A percentile compares a stretch with the other conserved stretches of the same genome.
phyloP scores from a whole-genome alignment of 1,284 basidiomycete species.

The Phaffia rhodozyma region DNA sequence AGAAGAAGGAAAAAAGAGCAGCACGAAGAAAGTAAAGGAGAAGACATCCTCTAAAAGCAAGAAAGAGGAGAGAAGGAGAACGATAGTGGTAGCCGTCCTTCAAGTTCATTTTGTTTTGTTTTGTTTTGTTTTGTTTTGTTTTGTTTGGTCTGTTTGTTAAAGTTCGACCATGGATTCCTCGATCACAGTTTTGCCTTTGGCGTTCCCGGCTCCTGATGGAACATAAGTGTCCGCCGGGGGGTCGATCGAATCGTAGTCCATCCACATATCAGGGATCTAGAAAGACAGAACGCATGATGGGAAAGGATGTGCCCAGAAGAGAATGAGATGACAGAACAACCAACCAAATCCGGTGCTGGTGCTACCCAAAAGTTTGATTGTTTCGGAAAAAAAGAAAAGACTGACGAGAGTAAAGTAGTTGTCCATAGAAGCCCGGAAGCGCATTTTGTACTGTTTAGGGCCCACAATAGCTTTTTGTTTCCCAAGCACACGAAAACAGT shows the following conservation, averaged over 20 bases:
- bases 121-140: too few relatives aligned
- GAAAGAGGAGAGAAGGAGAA: not conserved
- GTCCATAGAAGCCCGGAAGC: constrained; percentile 86
- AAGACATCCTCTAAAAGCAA: not conserved
- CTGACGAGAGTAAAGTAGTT: constrained; percentile 72
- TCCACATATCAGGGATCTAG: constrained; percentile 72
- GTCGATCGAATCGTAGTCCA: constrained; percentile 47
- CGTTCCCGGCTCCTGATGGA: not conserved
- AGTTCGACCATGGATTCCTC: not conserved
- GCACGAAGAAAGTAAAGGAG: not conserved
- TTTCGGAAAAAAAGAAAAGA: not conserved
- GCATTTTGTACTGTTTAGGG: constrained; percentile 56
- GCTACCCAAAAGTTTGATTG: too few relatives aligned
- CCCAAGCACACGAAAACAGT: not conserved
- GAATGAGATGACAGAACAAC: too few relatives aligned
- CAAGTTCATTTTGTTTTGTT: too few relatives aligned
- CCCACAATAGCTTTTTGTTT: constrained; percentile 24
- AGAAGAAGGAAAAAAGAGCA: not conserved
- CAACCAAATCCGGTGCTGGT: not conserved
- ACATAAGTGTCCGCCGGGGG: constrained; percentile 39
- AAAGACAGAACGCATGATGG: constrained; percentile 17
- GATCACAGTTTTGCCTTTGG: not conserved
- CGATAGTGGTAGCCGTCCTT: not conserved
- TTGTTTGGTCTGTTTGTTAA: too few relatives aligned
- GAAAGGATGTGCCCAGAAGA: not conserved